Base-by-base conservation (phyloP, 129 eudicot genomes). In the Oenanthe sinensis region DNA sequence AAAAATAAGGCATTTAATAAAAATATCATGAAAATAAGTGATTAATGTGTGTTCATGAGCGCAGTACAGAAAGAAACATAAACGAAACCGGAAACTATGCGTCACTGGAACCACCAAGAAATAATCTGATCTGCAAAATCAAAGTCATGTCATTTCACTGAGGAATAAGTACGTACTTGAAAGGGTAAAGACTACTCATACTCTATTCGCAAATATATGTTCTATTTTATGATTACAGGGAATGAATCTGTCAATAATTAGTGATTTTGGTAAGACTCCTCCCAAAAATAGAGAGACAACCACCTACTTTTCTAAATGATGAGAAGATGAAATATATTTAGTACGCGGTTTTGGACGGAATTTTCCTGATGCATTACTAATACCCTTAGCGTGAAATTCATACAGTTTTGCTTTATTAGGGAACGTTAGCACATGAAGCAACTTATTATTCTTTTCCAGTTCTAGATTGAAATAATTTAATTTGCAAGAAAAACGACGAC, bases 261-360 rank as follows among this genome's bases (percentile, higher is more conserved):
- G 79, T 26, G 30, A 24, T 60, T 20, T 24, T 62, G 24, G 26
- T 6, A 6, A 16, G 6, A 16, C 43, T 14, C 14, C 12, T 47
- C 75, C 81, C 75, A 26, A 78, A 78, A 15, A 42, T 44, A 44
- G 74, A 26, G 46, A 16, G 74, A 78, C 81, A 65, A 17, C 58
- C 74, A 65, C 70, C 81, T 63, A 78, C 65, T 67, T 65, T 63
- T 10, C 20, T 44, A 44, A 65, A 68, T 33, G 73, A 68, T 37
- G 33, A 67, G n/a, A 5, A 14, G 43, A 43, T 68, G 26, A 68
- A 67, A 68, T 28, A 33, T 33, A 2, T 10, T 78, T 78, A 17
- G 9, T 63, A 33, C 36, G 36, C 63, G 74, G 24, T 78, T 43
- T 15, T 6, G 73, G 79, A 24, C 8, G 42, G 8, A 39, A 11